Evolutionary conservation across 192 early-diverging fungal genomes (phyloP).

Genomic region (Gonapodya sp.): DNA sequence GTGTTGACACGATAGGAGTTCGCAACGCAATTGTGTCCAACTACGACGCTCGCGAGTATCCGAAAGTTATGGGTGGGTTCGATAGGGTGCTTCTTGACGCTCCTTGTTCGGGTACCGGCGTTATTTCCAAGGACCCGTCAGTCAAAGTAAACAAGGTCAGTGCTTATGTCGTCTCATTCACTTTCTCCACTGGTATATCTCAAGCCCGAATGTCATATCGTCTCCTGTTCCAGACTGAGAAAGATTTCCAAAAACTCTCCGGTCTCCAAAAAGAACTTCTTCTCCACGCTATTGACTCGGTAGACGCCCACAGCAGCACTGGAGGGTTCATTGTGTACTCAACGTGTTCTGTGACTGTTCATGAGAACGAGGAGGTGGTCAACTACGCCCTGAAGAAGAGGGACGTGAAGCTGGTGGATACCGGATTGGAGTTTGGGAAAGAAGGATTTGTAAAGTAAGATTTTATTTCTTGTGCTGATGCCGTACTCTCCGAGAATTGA

Average conservation of each 20-base stretch:
- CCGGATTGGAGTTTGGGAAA: conserved; percentile 86
- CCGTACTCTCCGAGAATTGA: conserved; percentile 13
- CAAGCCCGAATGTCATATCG: background rate
- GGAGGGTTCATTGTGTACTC: conserved; percentile 98
- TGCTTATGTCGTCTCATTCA: conserved; percentile 10
- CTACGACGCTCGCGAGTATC: conserved; percentile 97
- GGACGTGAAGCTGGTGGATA: conserved; percentile 82
- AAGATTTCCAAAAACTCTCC: conserved; percentile 87
- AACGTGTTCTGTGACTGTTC: conserved; percentile 94
- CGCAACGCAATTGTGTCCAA: conserved; percentile 84
- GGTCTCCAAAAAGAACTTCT: conserved; percentile 95
- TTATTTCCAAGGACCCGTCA: conserved; percentile 94
- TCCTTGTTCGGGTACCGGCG: conserved; percentile 97
- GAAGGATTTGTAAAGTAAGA: conserved; percentile 73
- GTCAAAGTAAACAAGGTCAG: conserved; percentile 84
- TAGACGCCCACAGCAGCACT: conserved; percentile 83
- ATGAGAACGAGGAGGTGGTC: conserved; percentile 96
- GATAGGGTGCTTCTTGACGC: conserved; percentile 95
- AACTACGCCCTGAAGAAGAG: conserved; percentile 90
- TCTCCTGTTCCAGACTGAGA: conserved; percentile 39
- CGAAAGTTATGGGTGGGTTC: conserved; percentile 91
- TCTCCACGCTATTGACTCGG: conserved; percentile 90
- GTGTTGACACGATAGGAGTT: conserved; percentile 21
- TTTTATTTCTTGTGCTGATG: conserved; percentile 10
- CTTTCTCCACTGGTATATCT: conserved; percentile 11